A percentile compares a stretch with the other conserved stretches of the same genome.
phyloP scores from a whole-genome alignment of 2,329 filamentous ascomycete species.

The Aspergillus cejpii region DNA sequence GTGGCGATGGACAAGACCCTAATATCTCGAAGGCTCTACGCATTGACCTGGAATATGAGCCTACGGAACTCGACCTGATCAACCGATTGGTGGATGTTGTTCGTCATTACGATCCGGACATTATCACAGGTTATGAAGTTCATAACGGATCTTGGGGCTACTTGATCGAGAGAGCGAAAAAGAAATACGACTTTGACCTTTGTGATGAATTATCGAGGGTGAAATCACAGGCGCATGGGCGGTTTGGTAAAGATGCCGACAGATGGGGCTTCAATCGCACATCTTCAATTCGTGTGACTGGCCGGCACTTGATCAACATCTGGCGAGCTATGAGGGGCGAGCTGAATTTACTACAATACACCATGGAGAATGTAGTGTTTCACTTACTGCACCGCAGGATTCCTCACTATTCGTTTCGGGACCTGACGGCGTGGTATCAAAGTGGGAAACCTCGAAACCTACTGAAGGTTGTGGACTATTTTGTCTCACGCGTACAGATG shows the following conservation, averaged over 20 bases:
- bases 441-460: constrained; percentile 63
- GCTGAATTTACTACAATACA: constrained; percentile 85
- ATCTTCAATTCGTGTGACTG: constrained; percentile 85
- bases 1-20: constrained; percentile 52
- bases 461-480: constrained; percentile 70
- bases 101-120: constrained; percentile 75
- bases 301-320: constrained; percentile 92
- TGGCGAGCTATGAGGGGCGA: constrained; percentile 96
- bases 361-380: constrained; percentile 91
- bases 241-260: constrained; percentile 79
- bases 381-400: constrained; percentile 81
- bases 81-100: constrained; percentile 83
- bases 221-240: constrained; percentile 72
- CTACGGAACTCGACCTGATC: constrained; percentile 75
- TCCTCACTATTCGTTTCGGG: constrained; percentile 75
- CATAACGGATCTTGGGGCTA: constrained; percentile 94
- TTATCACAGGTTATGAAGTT: constrained; percentile 90
- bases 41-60: constrained; percentile 65
- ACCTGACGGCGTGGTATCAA: constrained; percentile 75
- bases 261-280: constrained; percentile 92
- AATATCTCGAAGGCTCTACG: constrained; percentile 57
- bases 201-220: constrained; percentile 88
- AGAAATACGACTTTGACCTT: constrained; percentile 83
- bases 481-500: constrained; percentile 65
- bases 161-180: constrained; percentile 76